A percentile compares a stretch with the other conserved stretches of the same genome.
Evolutionary conservation across 441 rosid genomes (phyloP).

Genomic region (Syzygium syzygioides): DNA sequence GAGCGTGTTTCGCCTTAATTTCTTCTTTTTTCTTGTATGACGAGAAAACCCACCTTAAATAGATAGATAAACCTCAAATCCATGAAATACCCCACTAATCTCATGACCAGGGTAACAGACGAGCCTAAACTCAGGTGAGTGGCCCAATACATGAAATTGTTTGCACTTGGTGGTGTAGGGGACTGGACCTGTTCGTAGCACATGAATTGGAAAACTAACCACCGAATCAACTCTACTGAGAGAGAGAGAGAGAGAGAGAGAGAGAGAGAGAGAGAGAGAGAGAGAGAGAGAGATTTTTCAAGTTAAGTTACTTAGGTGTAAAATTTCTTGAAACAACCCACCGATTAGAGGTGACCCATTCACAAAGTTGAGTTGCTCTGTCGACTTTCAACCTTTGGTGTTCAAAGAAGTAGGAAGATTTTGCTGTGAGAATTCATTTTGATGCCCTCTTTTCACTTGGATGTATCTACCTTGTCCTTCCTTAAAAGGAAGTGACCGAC

Average conservation of each 20-base stretch:
- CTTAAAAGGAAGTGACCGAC: not conserved
- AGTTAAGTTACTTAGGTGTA: not conserved
- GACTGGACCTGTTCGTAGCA: fast-evolving
- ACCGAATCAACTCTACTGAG: not conserved
- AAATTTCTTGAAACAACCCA: not conserved
- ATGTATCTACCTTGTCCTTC: not conserved
- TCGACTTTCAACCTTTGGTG: not conserved
- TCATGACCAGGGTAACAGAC: fast-evolving
- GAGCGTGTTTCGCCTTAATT: fast-evolving
- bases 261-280: not conserved
- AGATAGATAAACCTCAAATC: not conserved
- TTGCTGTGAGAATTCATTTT: not conserved
- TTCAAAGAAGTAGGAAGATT: not conserved
- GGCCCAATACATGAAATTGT: not conserved
- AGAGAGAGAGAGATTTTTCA: not conserved
- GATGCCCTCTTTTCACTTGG: not conserved
- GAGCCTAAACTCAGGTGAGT: fast-evolving
- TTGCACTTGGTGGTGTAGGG: no score
- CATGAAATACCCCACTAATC: not conserved
- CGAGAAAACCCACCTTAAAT: fast-evolving
- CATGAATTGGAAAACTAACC: not conserved
- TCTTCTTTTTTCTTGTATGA: not conserved
- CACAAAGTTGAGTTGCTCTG: no score
- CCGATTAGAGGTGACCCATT: not conserved
- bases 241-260: not conserved